Evolutionary conservation across 805 yeast genomes (phyloP), one percentile per base, ranked within the genome.

Genomic region (Starmerella gropengiesseri): DNA sequence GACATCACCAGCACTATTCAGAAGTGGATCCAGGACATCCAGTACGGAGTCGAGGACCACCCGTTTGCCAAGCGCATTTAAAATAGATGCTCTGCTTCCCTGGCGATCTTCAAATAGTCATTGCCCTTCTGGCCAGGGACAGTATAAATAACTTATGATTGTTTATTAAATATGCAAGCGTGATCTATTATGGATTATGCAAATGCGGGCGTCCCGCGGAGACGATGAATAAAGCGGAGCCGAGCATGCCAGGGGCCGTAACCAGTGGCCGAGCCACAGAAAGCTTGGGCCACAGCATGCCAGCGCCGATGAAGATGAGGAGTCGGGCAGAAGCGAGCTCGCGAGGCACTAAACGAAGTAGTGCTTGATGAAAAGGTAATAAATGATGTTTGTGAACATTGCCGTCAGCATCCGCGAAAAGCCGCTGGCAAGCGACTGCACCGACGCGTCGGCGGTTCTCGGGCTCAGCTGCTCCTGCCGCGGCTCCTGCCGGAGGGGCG

Each of bases 1-100:
- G 50, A 54, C 21, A 68, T 89, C 59, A 85, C 97, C 38, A 73
- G 74, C 57, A 68, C 74, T 49, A 70, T 87, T 47, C 80, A 82
- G 42, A 67, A 75, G 46, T 89, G 97, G 97, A 81, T 89, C 55
- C 75, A 77, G 48, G 81, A 77, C 50, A 76, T 89, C 52, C 97
- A 91, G 68, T 91, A 91, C 64, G 98, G 97, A 54, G 75, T 70
- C 49, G 80, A 70, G 44, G 77, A 76, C 57, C 77, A 75, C 48
- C 64, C 68, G 52, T 76, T 47, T 48, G 41, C 50, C 48, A 43
- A 42, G 40, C 38, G 36, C 20, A 44, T 49, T 14, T 45, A 31
- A 23, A 14, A 1, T 12, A 7, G 5, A 5, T 19, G 12, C 12
- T 23, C 12, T 7, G 7, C 12, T 23, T 23, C 7, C 12, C 27